Evolutionary conservation across 768 basidiomycete species (phyloP).

Genomic region (Phylloporus scabripes): DNA sequence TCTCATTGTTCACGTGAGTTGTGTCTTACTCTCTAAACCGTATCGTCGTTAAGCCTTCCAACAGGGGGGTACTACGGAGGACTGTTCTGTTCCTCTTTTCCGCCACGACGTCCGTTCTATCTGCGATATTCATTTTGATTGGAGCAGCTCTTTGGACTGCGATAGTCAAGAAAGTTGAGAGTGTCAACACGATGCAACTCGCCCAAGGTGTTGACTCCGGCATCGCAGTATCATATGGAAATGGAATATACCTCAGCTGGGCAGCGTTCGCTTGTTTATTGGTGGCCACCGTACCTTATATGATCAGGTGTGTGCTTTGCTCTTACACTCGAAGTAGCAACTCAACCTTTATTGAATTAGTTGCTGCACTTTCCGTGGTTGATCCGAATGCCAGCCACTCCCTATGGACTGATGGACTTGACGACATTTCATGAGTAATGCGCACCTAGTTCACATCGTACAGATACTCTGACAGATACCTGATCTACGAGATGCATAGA

Average conservation of each 20-base stretch:
- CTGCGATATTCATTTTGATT: conserved; percentile 58
- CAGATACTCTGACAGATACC: conserved; percentile 4
- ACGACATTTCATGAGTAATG: conserved; percentile 13
- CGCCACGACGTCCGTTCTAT: conserved; percentile 53
- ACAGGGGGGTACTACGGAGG: conserved; percentile 62
- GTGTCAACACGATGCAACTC: conserved; percentile 50
- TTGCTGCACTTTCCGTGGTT: conserved; percentile 79
- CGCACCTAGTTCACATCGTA: conserved; percentile 3
- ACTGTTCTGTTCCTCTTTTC: conserved; percentile 65
- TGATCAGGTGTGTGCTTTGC: conserved; percentile 57
- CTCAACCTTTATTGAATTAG: conserved; percentile 32
- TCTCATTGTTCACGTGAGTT: conserved; percentile 65
- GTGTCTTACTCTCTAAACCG: background rate
- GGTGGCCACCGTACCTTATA: conserved; percentile 65
- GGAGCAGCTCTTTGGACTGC: conserved; percentile 76
- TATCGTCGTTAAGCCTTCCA: conserved; percentile 2
- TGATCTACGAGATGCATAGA: conserved; percentile 11
- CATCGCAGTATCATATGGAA: conserved; percentile 56
- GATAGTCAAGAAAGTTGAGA: conserved; percentile 57
- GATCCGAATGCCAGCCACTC: conserved; percentile 29
- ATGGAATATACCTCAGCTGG: conserved; percentile 66
- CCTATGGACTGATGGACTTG: conserved; percentile 10
- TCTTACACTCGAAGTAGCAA: background rate
- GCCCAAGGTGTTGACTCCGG: conserved; percentile 45
- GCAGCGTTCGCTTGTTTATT: conserved; percentile 64